These are phyloP conservation scores for Marsdenia floribunda DNA, from an alignment of 257 asterid genomes.

Conservation along the genomic window DNA sequence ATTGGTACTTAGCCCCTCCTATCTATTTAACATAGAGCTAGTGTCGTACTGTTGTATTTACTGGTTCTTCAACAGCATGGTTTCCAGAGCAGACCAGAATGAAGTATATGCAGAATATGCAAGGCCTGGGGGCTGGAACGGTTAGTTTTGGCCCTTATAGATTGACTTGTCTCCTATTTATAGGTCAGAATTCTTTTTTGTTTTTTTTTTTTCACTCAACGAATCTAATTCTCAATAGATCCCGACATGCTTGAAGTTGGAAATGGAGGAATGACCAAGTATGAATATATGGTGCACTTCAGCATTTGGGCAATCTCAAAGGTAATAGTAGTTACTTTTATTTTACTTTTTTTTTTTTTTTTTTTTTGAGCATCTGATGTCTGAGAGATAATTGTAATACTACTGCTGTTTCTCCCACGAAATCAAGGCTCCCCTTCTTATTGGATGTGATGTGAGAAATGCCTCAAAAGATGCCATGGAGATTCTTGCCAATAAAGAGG, in stretches of 20 bases:
- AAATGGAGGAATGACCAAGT: conserved; percentile 86
- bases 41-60: not conserved
- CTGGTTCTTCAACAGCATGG: conserved; percentile 38
- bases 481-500: conserved; percentile 65
- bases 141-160: conserved; percentile 32
- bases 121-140: conserved; percentile 97
- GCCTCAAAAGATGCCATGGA: conserved; percentile 43
- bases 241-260: conserved; percentile 99
- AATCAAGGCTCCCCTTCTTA: conserved; percentile 73
- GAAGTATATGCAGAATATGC: conserved; percentile 84
- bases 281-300: conserved; percentile 75
- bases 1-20: not conserved
- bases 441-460: conserved; percentile 84
- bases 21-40: not conserved
- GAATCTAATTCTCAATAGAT: conserved; percentile 31
- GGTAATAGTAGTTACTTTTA: conserved; percentile 25
- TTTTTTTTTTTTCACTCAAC: not conserved
- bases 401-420: not conserved
- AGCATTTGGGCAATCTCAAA: conserved; percentile 91
- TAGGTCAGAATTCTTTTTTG: not conserved
- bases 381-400: not conserved
- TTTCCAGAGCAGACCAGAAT: conserved; percentile 81
- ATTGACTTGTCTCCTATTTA: not conserved
- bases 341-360: not conserved
- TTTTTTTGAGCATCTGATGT: no score